Evolutionary conservation across 805 yeast genomes (phyloP), one percentile per base, ranked within the genome.

Genomic region (Metschnikowia gelsemii): DNA sequence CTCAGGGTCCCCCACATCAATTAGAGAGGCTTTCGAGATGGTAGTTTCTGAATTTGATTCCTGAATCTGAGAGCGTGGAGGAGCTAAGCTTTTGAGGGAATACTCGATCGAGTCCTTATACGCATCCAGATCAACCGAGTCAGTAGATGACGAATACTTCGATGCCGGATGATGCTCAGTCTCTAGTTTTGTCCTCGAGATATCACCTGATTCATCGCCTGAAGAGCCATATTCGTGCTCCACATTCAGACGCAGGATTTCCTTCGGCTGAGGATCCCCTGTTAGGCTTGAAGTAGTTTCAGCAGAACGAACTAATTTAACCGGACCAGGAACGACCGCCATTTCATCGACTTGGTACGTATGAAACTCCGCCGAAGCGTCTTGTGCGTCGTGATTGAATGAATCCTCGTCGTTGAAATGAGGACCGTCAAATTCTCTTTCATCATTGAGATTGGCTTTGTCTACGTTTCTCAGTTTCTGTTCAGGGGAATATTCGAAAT

Each of bases 81-180:
- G 58, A 5, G 56, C 57, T 22, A 52, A 45, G 17, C 54, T 46
- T n/a, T 44, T 52, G 5, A 49, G 32, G 2, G 46, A 34, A 11
- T 50, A 27, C 3, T 51, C 49, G 26, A 54, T 56, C 5, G 66
- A 61, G 23, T 36, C 45, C 13, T 42, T 31, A 21, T 32, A 36
- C 5, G n/a, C 34, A 2, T 42, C 38, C 41, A 42, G 45, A 9
- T 36, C 25, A 9, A 22, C 28, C 12, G 45, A 41, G 13, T 36
- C 40, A 16, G 30, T 31, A 5, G 37, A 25, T 2, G 32, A n/a
- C 4, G 37, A 18, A 22, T 21, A 8, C 3, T 21, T 11, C 14
- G 34, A 5, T 22, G 34, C n/a, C n/a, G 20, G 34, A 12, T 42
- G 40, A 26, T 47, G 38, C 25, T 38, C 23, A 4, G 42, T 38